Evolutionary conservation across 78 protist genomes (phyloP).

Genomic region (Monosiga brevicollis): DNA sequence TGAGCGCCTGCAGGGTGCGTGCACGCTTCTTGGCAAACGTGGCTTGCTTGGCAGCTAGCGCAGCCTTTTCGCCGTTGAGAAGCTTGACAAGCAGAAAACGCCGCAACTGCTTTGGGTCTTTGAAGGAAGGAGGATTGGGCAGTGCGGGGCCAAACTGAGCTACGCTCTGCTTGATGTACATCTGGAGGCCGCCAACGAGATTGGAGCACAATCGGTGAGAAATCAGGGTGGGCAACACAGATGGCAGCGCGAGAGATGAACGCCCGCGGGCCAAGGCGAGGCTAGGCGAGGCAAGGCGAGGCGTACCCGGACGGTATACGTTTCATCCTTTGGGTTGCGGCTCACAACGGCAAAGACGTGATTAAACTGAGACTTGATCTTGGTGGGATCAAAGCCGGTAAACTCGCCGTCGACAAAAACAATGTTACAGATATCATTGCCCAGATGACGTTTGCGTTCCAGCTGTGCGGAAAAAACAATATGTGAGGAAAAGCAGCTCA

Average conservation of each 20-base stretch:
- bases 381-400: constrained; percentile 25
- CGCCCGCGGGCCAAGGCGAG: no score
- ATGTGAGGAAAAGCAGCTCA: neutral
- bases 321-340: no score
- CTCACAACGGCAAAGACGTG: constrained; percentile 45
- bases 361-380: constrained; percentile 45
- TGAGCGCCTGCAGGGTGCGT: neutral
- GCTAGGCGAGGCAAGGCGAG: no score
- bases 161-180: neutral
- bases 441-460: constrained; percentile 61
- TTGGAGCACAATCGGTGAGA: no score
- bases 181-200: neutral
- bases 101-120: neutral
- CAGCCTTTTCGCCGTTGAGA: neutral
- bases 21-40: neutral
- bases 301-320: no score
- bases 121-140: neutral
- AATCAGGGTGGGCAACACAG: no score
- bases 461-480: constrained; percentile 9
- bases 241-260: no score
- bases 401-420: constrained; percentile 43
- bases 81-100: neutral
- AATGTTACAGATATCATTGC: constrained; percentile 60
- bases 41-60: neutral
- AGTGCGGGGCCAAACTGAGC: neutral